Base-by-base conservation (phyloP, 345 rosid species). In the Boechera divaricarpa region DNA sequence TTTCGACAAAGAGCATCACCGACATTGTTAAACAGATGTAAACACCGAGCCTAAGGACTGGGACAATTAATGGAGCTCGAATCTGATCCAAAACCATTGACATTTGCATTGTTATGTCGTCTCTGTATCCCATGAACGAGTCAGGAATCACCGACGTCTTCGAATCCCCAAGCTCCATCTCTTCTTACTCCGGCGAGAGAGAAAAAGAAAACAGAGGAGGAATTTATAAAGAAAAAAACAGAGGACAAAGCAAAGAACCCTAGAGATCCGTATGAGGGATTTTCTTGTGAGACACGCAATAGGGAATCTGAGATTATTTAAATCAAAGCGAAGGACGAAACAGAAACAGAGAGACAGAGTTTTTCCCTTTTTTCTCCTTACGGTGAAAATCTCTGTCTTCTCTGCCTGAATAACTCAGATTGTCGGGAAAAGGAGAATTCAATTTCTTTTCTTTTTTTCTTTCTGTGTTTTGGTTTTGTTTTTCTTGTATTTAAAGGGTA, bases 61-160 rank as follows among this genome's bases (percentile, higher is more conserved):
- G 99, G 1, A 91, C 96, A 49, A 92, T 86, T 87, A 95, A 73
- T 52, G 98, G 99, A 2, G 88, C 94, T 83, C 79, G 88, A 77
- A 95, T 83, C 83, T 89, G 97, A 26, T 78, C 83, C 86, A 92
- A 85, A 8, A 92, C 31, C 80, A 86, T 18, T 15, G 80, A 63
- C 45, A 89, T 49, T 76, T 89, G 92, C 86, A 66, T 49, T 12
- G 87, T 57, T 15, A 87, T 69, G 72, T 88, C 98, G 52, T 83
- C 91, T 73, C 82, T 80, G 12, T 84, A 81, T 5, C 86, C 86
- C 66, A 77, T 74, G 58, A 87, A 83, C 16, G 91, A 52, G 10
- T 84, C 88, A 0, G 92, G 90, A 21, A 87, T 80, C 33, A 85
- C 91, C 84, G 60, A 61, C 0, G 78, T 1, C 1, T 54, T 63